These are phyloP conservation scores for Aegilops umbellulata DNA, from an alignment of 176 grass and related monocot species.

Conservation along the genomic window DNA sequence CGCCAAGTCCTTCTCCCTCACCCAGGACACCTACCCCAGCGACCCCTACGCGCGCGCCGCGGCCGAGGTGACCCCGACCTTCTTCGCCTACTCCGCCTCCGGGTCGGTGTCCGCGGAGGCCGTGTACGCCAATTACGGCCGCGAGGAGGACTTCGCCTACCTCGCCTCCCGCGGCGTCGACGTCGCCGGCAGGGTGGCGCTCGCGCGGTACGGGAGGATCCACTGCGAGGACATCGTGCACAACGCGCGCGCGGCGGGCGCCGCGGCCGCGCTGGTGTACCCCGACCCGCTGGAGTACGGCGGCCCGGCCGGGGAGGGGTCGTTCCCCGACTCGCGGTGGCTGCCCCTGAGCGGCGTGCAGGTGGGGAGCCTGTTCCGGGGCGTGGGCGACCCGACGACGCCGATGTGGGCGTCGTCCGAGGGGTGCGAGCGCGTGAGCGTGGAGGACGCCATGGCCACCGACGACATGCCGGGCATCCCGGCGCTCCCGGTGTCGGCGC, in stretches of 20 bases:
- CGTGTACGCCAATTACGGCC: slow-evolving; percentile 82
- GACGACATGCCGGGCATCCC: slow-evolving; percentile 66
- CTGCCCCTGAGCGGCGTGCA: slow-evolving; percentile 77
- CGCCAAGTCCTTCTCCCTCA: slow-evolving; percentile 41
- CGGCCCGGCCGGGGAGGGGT: slow-evolving; percentile 19
- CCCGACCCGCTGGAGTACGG: slow-evolving; percentile 76
- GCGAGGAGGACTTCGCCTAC: slow-evolving; percentile 59
- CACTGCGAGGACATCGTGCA: slow-evolving; percentile 83
- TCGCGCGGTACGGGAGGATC: slow-evolving; percentile 76
- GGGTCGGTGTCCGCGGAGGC: slow-evolving; percentile 68
- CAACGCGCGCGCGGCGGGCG: slow-evolving; percentile 69
- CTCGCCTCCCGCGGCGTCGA: slow-evolving; percentile 58
- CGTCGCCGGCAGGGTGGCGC: slow-evolving; percentile 56
- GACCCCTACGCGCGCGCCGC: slow-evolving; percentile 47
- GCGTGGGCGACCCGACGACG: slow-evolving; percentile 67
- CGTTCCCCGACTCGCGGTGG: slow-evolving; percentile 61
- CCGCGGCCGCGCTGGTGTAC: slow-evolving; percentile 61
- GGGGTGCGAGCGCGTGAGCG: slow-evolving; percentile 62
- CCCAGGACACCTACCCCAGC: slow-evolving; percentile 48
- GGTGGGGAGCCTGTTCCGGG: slow-evolving; percentile 53
- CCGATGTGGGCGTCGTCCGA: slow-evolving; percentile 65
- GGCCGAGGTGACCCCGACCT: slow-evolving; percentile 62
- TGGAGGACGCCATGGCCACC: slow-evolving; percentile 49
- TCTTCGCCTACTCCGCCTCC: slow-evolving; percentile 73
- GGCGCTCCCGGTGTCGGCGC: slow-evolving; percentile 72